Base-by-base conservation (phyloP, 2,329 filamentous ascomycete species). In the Penicillium sp. region DNA sequence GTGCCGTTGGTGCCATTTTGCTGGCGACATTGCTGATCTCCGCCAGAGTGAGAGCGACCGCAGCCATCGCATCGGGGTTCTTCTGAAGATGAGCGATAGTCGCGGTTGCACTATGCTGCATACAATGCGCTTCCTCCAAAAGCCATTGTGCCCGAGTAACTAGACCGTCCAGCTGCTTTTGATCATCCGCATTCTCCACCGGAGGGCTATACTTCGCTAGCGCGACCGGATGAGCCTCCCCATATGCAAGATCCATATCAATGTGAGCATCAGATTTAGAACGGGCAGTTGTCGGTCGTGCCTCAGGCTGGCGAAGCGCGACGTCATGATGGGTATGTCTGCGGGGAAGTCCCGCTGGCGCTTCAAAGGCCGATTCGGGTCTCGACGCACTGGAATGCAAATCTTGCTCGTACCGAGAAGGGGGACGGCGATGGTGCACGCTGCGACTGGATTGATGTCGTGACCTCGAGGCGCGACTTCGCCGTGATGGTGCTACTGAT, bases 161-260 rank as follows among this genome's bases (percentile, higher is more conserved):
- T 47, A 96, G 85, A 19, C 80, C 83, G 62, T 86, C 84, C 50
- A 91, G 79, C 26, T 67, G 59, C 56, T 88, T 85, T 13, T 78
- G 76, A 37, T 89, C 81, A 42, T 84, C 77, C 53, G 80, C 67
- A 39, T 77, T 71, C 50, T 77, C 74, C 0, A 74, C 69, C 11
- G 69, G 65, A 25, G 72, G 68, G 6, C 58, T 82, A 69, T 69
- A 85, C 77, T 67, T 79, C 65, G 65, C 80, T 71, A 74, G 75
- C 53, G 69, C 78, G 72, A 76, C 91, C 75, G 66, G 92, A 85
- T 55, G 90, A 86, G 95, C 81, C 52, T 91, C 88, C 58, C 93
- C 93, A 68, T 97, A 98, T 8, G 93, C 93, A 8, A 98, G 81
- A 71, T 96, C 84, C 90, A 96, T 92, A 69, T 97, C 93, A 66